Conservation (phyloP, 352 stramenopile genomes). For the Globisporangium emineosum region DNA sequence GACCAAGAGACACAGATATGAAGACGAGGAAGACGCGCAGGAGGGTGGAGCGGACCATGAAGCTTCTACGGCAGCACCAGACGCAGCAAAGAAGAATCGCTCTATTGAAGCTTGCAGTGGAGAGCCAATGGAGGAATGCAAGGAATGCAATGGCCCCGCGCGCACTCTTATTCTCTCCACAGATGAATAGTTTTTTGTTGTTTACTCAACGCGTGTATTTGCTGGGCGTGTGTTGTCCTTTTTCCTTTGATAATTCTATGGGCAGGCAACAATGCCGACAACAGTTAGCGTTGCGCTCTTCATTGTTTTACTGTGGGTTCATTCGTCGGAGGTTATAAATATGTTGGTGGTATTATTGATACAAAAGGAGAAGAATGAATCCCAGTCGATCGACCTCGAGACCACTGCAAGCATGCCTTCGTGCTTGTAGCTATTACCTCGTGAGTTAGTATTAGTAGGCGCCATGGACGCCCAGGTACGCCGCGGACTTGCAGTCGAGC, state of each 20-base stretch:
- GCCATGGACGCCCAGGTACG: slow-evolving; percentile 21
- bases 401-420: neutral
- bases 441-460: slow-evolving; percentile 1
- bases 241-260: neutral
- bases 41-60: neutral
- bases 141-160: neutral
- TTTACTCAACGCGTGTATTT: neutral
- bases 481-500: slow-evolving; percentile 41
- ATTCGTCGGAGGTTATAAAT: neutral
- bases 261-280: neutral
- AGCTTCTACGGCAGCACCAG: neutral
- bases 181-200: slow-evolving; percentile 1
- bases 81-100: neutral
- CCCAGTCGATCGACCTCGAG: too few species aligned
- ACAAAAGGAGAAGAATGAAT: neutral
- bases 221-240: neutral
- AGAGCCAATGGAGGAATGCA: neutral
- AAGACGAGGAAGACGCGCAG: neutral
- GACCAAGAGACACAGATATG: slow-evolving; percentile 8
- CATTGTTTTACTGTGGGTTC: neutral
- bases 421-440: neutral
- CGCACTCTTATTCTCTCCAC: neutral
- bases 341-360: neutral
- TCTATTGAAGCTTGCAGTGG: neutral
- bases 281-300: neutral